These are phyloP conservation scores for Nepenthes gracilis DNA, from an alignment of 148 eudicot species.

Conservation along the genomic window DNA sequence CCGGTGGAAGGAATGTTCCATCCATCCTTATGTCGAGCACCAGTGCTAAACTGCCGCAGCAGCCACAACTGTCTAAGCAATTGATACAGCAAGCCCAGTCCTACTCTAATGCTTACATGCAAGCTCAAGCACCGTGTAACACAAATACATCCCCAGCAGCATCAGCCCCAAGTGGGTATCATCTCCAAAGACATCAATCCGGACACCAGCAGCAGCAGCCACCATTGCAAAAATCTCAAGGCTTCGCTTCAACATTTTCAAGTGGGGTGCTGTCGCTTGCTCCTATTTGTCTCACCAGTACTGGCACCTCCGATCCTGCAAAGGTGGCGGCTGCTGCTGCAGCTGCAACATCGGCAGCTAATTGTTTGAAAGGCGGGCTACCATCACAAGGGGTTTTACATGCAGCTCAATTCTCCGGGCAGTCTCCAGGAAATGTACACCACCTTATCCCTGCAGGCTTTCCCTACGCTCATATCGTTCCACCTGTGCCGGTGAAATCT, in stretches of 20 bases:
- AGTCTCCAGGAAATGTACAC: slow-evolving; percentile 36
- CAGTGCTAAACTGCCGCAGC: slow-evolving; percentile 25
- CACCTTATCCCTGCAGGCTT: slow-evolving; percentile 45
- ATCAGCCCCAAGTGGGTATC: slow-evolving; percentile 38
- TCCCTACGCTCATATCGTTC: slow-evolving; percentile 41
- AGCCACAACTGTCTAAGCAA: slow-evolving; percentile 40
- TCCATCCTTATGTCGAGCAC: slow-evolving; percentile 40
- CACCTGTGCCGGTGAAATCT: slow-evolving; percentile 37
- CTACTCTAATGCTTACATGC: slow-evolving; percentile 44
- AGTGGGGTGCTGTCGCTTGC: slow-evolving; percentile 57
- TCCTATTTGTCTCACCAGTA: slow-evolving; percentile 27
- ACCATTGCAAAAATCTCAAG: slow-evolving; percentile 15
- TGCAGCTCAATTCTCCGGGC: slow-evolving; percentile 44
- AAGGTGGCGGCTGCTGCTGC: slow-evolving; percentile 50
- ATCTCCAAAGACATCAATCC: slow-evolving; percentile 40
- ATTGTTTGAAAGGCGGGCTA: slow-evolving; percentile 43
- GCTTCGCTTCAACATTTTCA: slow-evolving; percentile 29
- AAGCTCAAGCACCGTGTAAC: slow-evolving; percentile 21
- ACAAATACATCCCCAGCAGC: slow-evolving; percentile 16
- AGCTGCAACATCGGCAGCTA: slow-evolving; percentile 9
- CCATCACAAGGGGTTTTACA: slow-evolving; percentile 38
- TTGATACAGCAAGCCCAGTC: slow-evolving; percentile 47
- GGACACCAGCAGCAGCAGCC: slow-evolving; percentile 37
- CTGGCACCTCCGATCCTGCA: slow-evolving; percentile 52
- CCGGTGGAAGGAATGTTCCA: slow-evolving; percentile 15